Percentiles rank a stretch among this genome's conserved stretches.
These are phyloP conservation scores for Elsinoe batatas DNA, from an alignment of 2,329 filamentous ascomycete genomes.

Conservation along the genomic window DNA sequence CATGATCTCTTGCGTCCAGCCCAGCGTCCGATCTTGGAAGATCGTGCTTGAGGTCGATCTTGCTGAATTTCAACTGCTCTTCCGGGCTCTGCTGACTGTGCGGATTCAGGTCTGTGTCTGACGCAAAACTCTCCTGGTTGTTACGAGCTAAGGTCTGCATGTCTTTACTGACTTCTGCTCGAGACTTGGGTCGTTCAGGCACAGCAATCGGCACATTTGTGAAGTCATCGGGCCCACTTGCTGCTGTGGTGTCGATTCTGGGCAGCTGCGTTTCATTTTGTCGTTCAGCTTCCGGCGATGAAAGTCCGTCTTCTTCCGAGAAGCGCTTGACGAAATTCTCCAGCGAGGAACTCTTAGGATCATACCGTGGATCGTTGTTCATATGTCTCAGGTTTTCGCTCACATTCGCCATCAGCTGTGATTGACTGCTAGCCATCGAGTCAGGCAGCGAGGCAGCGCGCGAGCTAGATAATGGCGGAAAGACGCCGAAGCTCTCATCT, in stretches of 20 bases:
- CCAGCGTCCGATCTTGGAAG: not conserved
- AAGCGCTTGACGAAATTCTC: slow-evolving; percentile 4
- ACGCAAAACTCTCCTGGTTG: slow-evolving; percentile 28
- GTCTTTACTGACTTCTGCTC: slow-evolving; percentile 25
- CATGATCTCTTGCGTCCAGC: not conserved
- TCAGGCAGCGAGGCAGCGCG: slow-evolving; percentile 43
- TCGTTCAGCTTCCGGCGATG: not conserved
- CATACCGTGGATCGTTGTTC: not conserved
- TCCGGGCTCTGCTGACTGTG: slow-evolving; percentile 3
- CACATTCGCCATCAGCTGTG: slow-evolving; percentile 17
- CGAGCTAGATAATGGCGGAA: slow-evolving; percentile 52
- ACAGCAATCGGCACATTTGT: not conserved
- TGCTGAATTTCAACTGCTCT: not conserved
- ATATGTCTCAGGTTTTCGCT: slow-evolving; percentile 13
- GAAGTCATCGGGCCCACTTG: not conserved
- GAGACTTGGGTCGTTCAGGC: slow-evolving; percentile 7
- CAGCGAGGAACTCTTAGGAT: not conserved
- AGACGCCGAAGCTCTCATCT: slow-evolving; percentile 53
- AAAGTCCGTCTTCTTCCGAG: not conserved
- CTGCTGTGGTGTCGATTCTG: not conserved
- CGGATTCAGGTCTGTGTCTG: slow-evolving; percentile 17
- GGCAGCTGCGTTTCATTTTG: not conserved
- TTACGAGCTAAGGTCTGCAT: slow-evolving; percentile 31
- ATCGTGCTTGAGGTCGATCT: not conserved
- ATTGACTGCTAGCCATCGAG: slow-evolving; percentile 34